Base-by-base conservation (phyloP, 495 filamentous ascomycete genomes). In the Thozetella sp. region DNA sequence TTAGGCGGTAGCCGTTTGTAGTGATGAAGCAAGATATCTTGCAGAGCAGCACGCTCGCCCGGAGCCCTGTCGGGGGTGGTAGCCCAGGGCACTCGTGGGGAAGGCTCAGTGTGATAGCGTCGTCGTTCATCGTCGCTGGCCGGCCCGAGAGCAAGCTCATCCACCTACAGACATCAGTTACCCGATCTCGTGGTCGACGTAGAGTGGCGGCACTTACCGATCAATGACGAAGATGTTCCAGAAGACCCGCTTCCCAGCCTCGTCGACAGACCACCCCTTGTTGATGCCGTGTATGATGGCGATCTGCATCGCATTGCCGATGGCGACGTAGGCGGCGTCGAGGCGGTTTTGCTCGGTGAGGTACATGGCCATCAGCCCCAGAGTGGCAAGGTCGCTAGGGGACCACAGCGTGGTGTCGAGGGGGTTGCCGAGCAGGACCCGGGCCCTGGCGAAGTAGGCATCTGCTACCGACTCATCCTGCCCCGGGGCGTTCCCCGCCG, bases 171-270 rank as follows among this genome's bases (percentile, higher is more conserved):
- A 40, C 6, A 25, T 58, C n/a, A 59, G 56, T 15, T 34, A 40
- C 24, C n/a, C 22, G 19, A 20, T 15, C 43, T 46, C 60, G 22
- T 19, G 17, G n/a, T 53, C 17, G 20, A 3, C 13, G 10, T 4
- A 19, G 23, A 43, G 40, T n/a, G 13, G 23, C 37, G 25, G 25
- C 22, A 19, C 67, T 60, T 59, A 78, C 67, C 75, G 63, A 50
- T 80, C 77, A 15, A 80, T 51, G 22, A 72, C 70, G 50, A 74
- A 79, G 15, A 77, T 62, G 10, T 72, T 79, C 77, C 77, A 80
- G 27, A 80, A 80, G 4, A 63, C 61, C 45, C 77, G 58, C 37
- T 72, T 71, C 0, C 62, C 63, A n/a, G 45, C 22, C 54, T 77
- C 75, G 50, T 67, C 61, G 1, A 64, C 59, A 9, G 62, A 55